These are phyloP conservation scores for Puccinia sorghi DNA, from an alignment of 1,284 basidiomycete species.

Conservation along the genomic window DNA sequence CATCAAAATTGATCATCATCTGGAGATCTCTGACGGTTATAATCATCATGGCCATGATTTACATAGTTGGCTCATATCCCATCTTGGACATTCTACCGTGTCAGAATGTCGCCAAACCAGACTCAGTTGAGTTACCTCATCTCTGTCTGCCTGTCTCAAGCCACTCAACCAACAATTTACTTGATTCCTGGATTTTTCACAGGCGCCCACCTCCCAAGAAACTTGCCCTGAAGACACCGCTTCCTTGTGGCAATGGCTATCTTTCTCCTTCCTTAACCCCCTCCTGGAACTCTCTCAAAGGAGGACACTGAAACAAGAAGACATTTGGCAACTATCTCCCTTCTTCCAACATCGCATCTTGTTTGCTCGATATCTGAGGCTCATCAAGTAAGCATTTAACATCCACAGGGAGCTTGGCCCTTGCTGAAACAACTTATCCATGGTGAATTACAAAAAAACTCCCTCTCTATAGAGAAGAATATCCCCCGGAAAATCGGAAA, in stretches of 20 bases:
- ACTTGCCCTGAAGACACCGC: slow-evolving; percentile 56
- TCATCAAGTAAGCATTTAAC: slow-evolving; percentile 25
- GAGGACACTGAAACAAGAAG: slow-evolving; percentile 40
- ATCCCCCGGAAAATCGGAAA: slow-evolving; percentile 57
- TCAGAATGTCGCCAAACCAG: slow-evolving; percentile 33
- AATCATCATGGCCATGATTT: slow-evolving; percentile 14
- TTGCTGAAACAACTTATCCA: not conserved
- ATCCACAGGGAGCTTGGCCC: not conserved
- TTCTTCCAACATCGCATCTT: slow-evolving; percentile 46
- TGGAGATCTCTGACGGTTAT: slow-evolving; percentile 13
- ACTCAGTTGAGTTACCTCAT: slow-evolving; percentile 38
- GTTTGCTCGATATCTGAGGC: slow-evolving; percentile 8
- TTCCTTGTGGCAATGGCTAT: slow-evolving; percentile 46
- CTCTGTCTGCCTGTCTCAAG: not conserved
- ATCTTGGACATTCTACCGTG: slow-evolving; percentile 27
- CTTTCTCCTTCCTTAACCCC: slow-evolving; percentile 40
- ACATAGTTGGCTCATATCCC: slow-evolving; percentile 38
- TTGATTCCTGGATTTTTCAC: not conserved
- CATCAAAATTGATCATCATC: not conserved
- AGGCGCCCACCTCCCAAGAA: slow-evolving; percentile 54
- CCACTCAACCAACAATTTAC: not conserved
- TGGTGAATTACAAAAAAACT: not conserved
- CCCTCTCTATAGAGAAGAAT: slow-evolving; percentile 9
- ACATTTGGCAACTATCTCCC: slow-evolving; percentile 46
- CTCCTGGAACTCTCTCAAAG: slow-evolving; percentile 58